phyloP scores from a whole-genome alignment of 2,329 filamentous ascomycete species.

The Phoma herbarum region DNA sequence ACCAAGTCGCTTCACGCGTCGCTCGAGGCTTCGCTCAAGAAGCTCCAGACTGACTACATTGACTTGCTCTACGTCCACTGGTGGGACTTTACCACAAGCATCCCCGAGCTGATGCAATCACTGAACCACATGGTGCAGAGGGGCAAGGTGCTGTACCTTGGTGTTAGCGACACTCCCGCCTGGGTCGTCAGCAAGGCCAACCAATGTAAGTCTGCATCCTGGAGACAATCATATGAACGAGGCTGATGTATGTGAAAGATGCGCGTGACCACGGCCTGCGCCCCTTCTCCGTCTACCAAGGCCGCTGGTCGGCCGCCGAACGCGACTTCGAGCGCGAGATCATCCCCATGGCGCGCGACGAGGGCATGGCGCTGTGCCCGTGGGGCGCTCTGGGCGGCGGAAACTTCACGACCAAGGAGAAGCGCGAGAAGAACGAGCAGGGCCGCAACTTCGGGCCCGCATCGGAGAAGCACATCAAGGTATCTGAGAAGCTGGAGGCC shows the following conservation, averaged over 20 bases:
- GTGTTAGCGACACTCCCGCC: slow-evolving; percentile 51
- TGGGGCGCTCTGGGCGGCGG: slow-evolving; percentile 64
- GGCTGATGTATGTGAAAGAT: slow-evolving; percentile 50
- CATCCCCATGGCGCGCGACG: slow-evolving; percentile 69
- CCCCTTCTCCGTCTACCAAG: slow-evolving; percentile 68
- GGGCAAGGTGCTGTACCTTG: slow-evolving; percentile 53
- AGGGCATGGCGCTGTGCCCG: slow-evolving; percentile 69
- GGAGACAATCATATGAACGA: background rate
- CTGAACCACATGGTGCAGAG: slow-evolving; percentile 46
- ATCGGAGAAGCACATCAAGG: slow-evolving; percentile 60
- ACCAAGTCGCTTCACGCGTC: slow-evolving; percentile 51
- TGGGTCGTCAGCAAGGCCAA: slow-evolving; percentile 59
- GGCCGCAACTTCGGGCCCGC: slow-evolving; percentile 50
- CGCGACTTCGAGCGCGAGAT: slow-evolving; percentile 77
- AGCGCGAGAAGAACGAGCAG: slow-evolving; percentile 51
- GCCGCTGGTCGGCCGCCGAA: slow-evolving; percentile 66
- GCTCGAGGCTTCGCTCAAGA: slow-evolving; percentile 53
- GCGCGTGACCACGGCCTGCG: slow-evolving; percentile 59
- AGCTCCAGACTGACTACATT: slow-evolving; percentile 54
- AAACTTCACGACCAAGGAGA: slow-evolving; percentile 51
- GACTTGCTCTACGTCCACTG: slow-evolving; percentile 54
- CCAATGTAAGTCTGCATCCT: slow-evolving; percentile 44
- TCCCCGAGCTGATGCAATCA: slow-evolving; percentile 52
- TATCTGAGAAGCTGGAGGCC: slow-evolving; percentile 66
- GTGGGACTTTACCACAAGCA: slow-evolving; percentile 52